A percentile compares a stretch with the other conserved stretches of the same genome.
phyloP scores from a whole-genome alignment of 495 filamentous ascomycete genomes.

The Aspergillus incahuasiensis region DNA sequence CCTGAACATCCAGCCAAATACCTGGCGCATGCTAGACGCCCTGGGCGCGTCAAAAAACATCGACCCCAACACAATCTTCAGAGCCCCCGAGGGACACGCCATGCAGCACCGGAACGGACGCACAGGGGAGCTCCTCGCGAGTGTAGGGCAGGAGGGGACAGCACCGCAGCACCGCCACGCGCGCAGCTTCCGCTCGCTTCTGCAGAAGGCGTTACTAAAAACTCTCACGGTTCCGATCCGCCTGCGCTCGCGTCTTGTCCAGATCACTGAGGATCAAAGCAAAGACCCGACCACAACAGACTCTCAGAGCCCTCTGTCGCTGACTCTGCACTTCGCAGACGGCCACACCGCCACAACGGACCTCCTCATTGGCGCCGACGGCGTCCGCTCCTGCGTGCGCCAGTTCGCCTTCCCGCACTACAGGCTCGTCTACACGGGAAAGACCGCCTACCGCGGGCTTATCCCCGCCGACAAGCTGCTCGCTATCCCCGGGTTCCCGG shows the following conservation, averaged over 20 bases:
- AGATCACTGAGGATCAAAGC: slow-evolving; percentile 5
- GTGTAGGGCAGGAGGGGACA: slow-evolving; percentile 12
- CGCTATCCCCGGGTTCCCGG: slow-evolving; percentile 19
- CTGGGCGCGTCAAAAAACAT: slow-evolving; percentile 21
- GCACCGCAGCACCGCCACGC: slow-evolving; percentile 16
- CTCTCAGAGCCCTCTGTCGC: not conserved
- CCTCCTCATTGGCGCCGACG: slow-evolving; percentile 25
- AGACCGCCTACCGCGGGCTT: slow-evolving; percentile 22
- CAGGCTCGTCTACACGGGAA: slow-evolving; percentile 19
- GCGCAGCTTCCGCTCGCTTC: slow-evolving; percentile 19
- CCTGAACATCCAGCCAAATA: slow-evolving; percentile 36
- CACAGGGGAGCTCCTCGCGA: slow-evolving; percentile 18
- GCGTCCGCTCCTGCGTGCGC: slow-evolving; percentile 24
- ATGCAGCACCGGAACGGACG: slow-evolving; percentile 20
- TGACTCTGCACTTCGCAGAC: slow-evolving; percentile 19
- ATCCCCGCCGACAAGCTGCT: slow-evolving; percentile 15
- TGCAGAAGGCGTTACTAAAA: slow-evolving; percentile 23
- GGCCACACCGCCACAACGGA: slow-evolving; percentile 20
- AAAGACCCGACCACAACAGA: not conserved
- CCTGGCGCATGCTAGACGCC: slow-evolving; percentile 24
- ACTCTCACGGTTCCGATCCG: slow-evolving; percentile 15
- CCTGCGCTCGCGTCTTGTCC: slow-evolving; percentile 12
- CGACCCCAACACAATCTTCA: slow-evolving; percentile 16
- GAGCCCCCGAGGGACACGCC: slow-evolving; percentile 16
- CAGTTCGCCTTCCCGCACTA: slow-evolving; percentile 22